Evolutionary conservation across 2,329 filamentous ascomycete species (phyloP).

Genomic region (Colletotrichum lentis): DNA sequence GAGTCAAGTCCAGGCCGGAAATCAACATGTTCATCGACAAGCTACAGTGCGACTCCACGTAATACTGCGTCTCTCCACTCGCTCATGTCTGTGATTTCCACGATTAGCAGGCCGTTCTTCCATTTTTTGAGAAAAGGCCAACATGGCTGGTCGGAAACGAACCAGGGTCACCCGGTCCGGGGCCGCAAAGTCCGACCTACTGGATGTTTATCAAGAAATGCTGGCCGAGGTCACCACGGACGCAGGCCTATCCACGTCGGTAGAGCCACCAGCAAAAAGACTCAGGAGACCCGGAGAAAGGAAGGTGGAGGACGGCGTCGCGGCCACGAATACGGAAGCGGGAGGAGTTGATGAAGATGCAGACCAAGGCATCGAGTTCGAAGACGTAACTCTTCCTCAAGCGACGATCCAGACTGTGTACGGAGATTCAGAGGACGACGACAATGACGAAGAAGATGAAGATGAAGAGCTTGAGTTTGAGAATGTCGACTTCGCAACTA

Average conservation of each 20-base stretch:
- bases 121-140: not conserved
- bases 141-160: slow-evolving; percentile 43
- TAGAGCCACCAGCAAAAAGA: slow-evolving; percentile 55
- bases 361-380: slow-evolving; percentile 57
- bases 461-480: slow-evolving; percentile 58
- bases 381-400: slow-evolving; percentile 59
- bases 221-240: slow-evolving; percentile 56
- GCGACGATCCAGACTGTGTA: slow-evolving; percentile 62
- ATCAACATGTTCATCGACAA: not conserved
- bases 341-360: slow-evolving; percentile 45
- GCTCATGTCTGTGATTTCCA: not conserved
- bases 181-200: slow-evolving; percentile 40
- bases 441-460: slow-evolving; percentile 49
- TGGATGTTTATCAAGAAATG: slow-evolving; percentile 59
- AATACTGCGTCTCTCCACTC: not conserved
- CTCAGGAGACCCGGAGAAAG: slow-evolving; percentile 45
- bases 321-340: slow-evolving; percentile 16
- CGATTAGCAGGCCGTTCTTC: not conserved
- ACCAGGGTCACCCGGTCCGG: slow-evolving; percentile 41
- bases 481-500: slow-evolving; percentile 55
- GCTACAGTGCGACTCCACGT: too few relatives aligned
- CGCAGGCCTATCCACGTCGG: slow-evolving; percentile 40
- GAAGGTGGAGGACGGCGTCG: slow-evolving; percentile 31
- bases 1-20: not conserved
- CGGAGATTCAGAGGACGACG: slow-evolving; percentile 57